Conservation (phyloP, 148 eudicot species). For the Cornus florida region DNA sequence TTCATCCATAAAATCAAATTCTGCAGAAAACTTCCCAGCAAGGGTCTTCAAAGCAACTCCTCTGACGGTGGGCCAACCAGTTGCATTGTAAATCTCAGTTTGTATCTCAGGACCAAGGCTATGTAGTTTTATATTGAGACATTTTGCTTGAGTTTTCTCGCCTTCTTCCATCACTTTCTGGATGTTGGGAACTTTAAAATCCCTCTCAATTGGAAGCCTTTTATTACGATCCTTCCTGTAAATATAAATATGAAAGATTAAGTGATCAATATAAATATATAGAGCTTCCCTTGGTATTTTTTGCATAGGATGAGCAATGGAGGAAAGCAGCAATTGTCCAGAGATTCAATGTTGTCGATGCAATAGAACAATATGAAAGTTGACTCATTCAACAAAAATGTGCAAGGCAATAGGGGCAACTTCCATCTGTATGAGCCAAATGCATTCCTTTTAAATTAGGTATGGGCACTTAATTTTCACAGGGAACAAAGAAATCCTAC, state of each 20-base stretch:
- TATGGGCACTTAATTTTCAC: too few species aligned
- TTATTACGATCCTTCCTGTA: slow-evolving; percentile 60
- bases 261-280: not conserved
- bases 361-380: too few species aligned
- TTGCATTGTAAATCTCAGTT: slow-evolving; percentile 67
- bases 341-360: too few species aligned
- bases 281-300: too few species aligned
- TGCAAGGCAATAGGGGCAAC: too few species aligned
- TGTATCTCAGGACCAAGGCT: slow-evolving; percentile 43
- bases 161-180: slow-evolving; percentile 85
- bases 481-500: too few species aligned
- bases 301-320: too few species aligned
- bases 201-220: slow-evolving; percentile 62
- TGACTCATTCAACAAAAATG: too few species aligned
- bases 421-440: too few species aligned
- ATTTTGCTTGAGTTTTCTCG: slow-evolving; percentile 66
- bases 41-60: slow-evolving; percentile 80
- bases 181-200: slow-evolving; percentile 65
- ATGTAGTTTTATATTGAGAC: slow-evolving; percentile 55
- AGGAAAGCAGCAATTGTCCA: too few species aligned
- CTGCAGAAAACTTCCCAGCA: slow-evolving; percentile 89
- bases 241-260: slow-evolving; percentile 4
- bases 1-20: slow-evolving; percentile 57
- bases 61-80: slow-evolving; percentile 96
- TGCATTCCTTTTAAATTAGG: too few species aligned